A percentile compares a stretch with the other conserved stretches of the same genome.
phyloP scores from a whole-genome alignment of 75 land plant genomes.

The Picea glauca region DNA sequence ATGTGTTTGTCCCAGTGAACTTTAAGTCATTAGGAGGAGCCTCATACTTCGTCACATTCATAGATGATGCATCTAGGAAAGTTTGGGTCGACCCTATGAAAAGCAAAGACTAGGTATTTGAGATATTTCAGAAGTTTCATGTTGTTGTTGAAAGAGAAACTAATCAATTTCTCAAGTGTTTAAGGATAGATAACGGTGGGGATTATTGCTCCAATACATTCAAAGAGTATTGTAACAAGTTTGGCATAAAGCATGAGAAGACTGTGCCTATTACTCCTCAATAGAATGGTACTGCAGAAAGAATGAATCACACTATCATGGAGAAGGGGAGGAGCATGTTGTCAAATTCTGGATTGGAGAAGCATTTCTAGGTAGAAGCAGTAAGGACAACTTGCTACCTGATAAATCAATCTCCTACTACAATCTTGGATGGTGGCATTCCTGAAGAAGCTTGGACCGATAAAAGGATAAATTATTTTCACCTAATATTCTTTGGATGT shows the following conservation, averaged over 20 bases:
- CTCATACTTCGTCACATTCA: constrained; percentile 16
- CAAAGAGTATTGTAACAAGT: no score
- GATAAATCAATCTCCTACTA: constrained; percentile 22
- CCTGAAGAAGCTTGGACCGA: neutral
- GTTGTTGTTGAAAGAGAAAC: neutral
- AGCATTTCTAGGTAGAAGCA: constrained; percentile 20
- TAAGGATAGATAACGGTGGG: no score
- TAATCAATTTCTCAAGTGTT: neutral
- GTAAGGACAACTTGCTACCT: constrained; percentile 13
- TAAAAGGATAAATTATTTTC: neutral
- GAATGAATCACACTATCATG: neutral
- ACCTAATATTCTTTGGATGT: neutral
- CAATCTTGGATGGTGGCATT: constrained; percentile 17
- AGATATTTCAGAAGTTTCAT: neutral
- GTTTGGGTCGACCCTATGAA: constrained; percentile 11
- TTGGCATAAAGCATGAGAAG: no score
- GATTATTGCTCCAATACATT: no score
- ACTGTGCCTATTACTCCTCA: neutral
- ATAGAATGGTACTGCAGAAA: neutral
- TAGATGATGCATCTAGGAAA: constrained; percentile 12
- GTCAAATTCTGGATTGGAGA: neutral
- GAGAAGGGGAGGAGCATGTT: neutral
- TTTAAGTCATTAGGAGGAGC: constrained; percentile 1
- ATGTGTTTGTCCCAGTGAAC: neutral
- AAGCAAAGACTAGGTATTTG: constrained; percentile 13